Conservation (phyloP, 257 asterid genomes). For the Haberlea rhodopensis region DNA sequence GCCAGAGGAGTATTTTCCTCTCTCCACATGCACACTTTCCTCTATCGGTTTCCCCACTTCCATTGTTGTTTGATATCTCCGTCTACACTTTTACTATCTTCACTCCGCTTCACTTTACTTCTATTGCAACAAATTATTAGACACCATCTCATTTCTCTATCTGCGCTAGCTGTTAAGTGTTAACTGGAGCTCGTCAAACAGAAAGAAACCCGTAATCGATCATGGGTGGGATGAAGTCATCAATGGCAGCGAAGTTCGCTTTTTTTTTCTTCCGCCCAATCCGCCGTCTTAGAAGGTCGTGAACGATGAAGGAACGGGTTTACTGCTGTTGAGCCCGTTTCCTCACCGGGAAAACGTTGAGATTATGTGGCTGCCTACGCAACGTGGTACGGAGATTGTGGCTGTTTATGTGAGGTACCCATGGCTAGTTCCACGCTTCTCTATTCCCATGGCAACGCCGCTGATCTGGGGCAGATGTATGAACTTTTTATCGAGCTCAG, state of each 20-base stretch:
- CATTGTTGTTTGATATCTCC: constrained; percentile 29
- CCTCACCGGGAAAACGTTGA: constrained; percentile 96
- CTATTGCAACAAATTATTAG: constrained; percentile 28
- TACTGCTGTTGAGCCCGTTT: constrained; percentile 71
- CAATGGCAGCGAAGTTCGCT: constrained; percentile 99
- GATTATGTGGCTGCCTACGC: constrained; percentile 69
- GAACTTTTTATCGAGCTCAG: constrained; percentile 90
- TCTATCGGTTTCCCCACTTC: constrained; percentile 21
- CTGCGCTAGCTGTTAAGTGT: not conserved
- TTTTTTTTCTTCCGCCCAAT: constrained; percentile 92
- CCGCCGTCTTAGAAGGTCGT: constrained; percentile 89
- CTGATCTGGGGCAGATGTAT: constrained; percentile 98
- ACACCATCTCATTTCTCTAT: not conserved
- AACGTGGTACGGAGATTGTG: constrained; percentile 83
- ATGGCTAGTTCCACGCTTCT: constrained; percentile 83
- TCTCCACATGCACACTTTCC: constrained; percentile 13
- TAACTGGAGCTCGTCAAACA: not conserved
- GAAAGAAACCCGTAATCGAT: not conserved
- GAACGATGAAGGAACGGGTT: constrained; percentile 70
- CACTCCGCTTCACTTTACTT: constrained; percentile 21
- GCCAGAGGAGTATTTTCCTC: not conserved
- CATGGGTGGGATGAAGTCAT: constrained; percentile 97
- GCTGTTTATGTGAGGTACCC: constrained; percentile 83
- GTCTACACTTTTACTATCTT: constrained; percentile 27
- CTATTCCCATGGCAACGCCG: constrained; percentile 95